Evolutionary conservation across 2,329 filamentous ascomycete genomes (phyloP).

Genomic region (Chalara sp.): DNA sequence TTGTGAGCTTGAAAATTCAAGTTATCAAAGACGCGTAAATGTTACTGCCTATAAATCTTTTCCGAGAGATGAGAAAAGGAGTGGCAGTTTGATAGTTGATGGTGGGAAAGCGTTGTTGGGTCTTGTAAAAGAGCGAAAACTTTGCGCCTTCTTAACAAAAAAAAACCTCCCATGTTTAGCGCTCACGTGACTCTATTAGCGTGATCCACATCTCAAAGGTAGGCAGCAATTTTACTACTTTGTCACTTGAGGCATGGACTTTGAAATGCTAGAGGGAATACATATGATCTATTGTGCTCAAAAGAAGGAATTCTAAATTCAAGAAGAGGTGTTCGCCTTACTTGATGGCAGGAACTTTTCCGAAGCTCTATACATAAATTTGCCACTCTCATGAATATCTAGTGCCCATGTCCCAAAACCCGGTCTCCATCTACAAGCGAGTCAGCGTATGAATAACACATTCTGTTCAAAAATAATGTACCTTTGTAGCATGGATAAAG

Average conservation of each 20-base stretch:
- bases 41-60: constrained; percentile 10
- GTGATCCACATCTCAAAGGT: too few species aligned
- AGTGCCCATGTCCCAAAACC: constrained; percentile 66
- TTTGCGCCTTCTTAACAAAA: constrained; percentile 13
- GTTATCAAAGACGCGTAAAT: constrained; percentile 5
- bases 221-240: too few species aligned
- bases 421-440: constrained; percentile 56
- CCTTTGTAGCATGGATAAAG: constrained; percentile 82
- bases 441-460: neutral
- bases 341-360: too few species aligned
- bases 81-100: constrained; percentile 12
- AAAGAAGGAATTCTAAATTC: too few species aligned
- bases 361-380: too few species aligned
- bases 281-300: too few species aligned
- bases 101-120: constrained; percentile 6
- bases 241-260: too few species aligned
- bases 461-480: constrained; percentile 32
- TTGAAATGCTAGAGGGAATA: too few species aligned
- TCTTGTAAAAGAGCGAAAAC: constrained; percentile 3
- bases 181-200: too few species aligned
- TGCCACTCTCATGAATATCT: neutral
- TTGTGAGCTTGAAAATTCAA: constrained; percentile 3
- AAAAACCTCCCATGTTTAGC: neutral
- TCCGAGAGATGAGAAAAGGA: constrained; percentile 16
- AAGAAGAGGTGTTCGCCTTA: too few species aligned